Evolutionary conservation across 1,284 basidiomycete species (phyloP), one percentile per base, ranked within the genome.

Genomic region (Apiotrichum porosum): DNA sequence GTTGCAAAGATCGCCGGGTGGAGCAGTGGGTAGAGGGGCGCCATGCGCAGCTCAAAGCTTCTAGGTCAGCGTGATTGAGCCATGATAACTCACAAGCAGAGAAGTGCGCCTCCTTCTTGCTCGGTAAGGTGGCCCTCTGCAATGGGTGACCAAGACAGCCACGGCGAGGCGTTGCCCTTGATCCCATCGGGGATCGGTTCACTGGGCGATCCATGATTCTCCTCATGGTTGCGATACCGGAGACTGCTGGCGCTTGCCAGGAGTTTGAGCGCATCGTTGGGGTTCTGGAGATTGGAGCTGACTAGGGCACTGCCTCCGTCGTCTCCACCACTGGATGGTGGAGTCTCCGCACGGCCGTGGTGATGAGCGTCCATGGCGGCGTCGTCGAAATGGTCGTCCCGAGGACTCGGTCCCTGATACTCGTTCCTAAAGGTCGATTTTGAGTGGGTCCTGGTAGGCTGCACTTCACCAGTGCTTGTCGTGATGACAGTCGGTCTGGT

Each of bases 1-100:
- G 45, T 26, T 13, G 44, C 42, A 17, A 48, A 52, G 3, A 52
- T 17, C 19, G 17, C 33, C 5, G 51, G 45, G 17, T 48, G 46
- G 14, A 52, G 32, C 2, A 52, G 42, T 2, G 51, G 51, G n/a
- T 48, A 52, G 28, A 52, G 51, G 2, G 51, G 45, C 0, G 51
- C 51, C 51, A 52, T 52, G 15, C 43, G 26, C 4, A 44, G 28
- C 33, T 52, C 41, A n/a, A 52, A 52, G 23, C 51, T 52, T 28
- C 10, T 12, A 1, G n/a, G 43, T 52, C 35, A 52, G 42, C 24
- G 12, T 26, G 15, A 8, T 6, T 10, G 13, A 4, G 9, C 6
- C 6, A 28, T 17, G 26, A 4, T 1, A 4, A 37, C 50, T 40
- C 34, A 52, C 51, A 48, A 47, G 17, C 22, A 28, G 18, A 47